Percentiles rank a stretch among this genome's conserved stretches.
phyloP scores from a whole-genome alignment of 805 yeast species.

The Phaffomyces thermotolerans region DNA sequence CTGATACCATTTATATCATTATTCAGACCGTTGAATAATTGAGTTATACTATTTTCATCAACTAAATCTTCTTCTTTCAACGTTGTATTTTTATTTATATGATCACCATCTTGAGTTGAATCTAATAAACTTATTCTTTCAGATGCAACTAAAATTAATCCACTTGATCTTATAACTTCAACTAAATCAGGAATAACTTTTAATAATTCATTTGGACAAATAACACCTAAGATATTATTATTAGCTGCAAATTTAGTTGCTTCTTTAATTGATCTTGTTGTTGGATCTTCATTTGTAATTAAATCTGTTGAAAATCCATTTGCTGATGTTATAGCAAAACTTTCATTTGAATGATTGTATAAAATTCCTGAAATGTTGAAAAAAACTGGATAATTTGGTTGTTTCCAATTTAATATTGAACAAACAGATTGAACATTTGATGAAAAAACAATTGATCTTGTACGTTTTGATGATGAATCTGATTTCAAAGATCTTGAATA shows the following conservation, averaged over 20 bases:
- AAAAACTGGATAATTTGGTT: constrained; percentile 94
- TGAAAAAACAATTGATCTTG: constrained; percentile 72
- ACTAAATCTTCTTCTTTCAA: too few relatives aligned
- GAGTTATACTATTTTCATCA: neutral
- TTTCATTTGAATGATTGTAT: constrained; percentile 21
- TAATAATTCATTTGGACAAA: constrained; percentile 65
- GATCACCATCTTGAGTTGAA: too few relatives aligned
- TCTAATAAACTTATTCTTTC: constrained; percentile 21
- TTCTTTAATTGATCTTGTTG: constrained; percentile 67
- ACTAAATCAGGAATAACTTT: constrained; percentile 68
- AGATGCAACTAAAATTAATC: constrained; percentile 76
- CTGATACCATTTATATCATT: constrained; percentile 55
- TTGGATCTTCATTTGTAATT: constrained; percentile 30
- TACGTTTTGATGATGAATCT: constrained; percentile 15
- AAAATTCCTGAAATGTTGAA: constrained; percentile 69
- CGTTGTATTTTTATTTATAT: neutral
- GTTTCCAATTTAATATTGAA: constrained; percentile 94
- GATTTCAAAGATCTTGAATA: constrained; percentile 27
- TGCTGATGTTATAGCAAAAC: constrained; percentile 33
- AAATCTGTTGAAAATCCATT: constrained; percentile 30
- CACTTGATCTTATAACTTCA: constrained; percentile 69
- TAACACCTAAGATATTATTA: constrained; percentile 81
- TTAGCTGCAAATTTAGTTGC: constrained; percentile 73
- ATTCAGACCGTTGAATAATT: constrained; percentile 5
- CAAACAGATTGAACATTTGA: constrained; percentile 88